Conservation (phyloP, 495 filamentous ascomycete species). For the Schizothecium vesticola region DNA sequence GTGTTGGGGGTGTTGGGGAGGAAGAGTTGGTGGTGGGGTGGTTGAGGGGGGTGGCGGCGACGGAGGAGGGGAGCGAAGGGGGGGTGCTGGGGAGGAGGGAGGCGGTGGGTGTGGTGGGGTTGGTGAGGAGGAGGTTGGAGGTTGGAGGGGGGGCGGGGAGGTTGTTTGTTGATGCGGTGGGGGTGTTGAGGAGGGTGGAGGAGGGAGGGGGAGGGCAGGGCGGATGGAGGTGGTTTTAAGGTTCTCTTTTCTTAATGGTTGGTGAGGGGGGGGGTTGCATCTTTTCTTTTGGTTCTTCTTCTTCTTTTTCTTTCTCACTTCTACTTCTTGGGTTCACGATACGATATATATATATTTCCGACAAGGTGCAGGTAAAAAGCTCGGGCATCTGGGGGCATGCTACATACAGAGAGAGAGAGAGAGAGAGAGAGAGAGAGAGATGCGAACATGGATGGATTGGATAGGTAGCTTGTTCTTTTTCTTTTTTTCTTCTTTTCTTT, state of each 20-base stretch:
- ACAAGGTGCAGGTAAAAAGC: background rate
- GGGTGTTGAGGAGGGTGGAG: constrained; percentile 41
- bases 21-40: constrained; percentile 49
- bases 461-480: background rate
- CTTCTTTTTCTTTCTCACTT: background rate
- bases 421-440: background rate
- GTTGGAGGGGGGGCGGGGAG: constrained; percentile 34
- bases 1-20: constrained; percentile 29
- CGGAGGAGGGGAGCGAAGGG: constrained; percentile 26
- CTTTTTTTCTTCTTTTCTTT: background rate
- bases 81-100: constrained; percentile 28
- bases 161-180: constrained; percentile 41
- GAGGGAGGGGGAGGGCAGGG: constrained; percentile 20
- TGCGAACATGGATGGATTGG: background rate
- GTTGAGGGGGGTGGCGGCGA: constrained; percentile 58
- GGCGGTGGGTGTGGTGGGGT: constrained; percentile 32
- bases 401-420: background rate
- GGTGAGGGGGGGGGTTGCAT: too few species aligned
- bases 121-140: constrained; percentile 38
- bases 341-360: background rate
- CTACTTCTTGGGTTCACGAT: background rate
- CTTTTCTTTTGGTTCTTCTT: background rate
- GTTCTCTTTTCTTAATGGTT: background rate
- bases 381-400: background rate
- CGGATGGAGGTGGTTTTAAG: constrained; percentile 35